Evolutionary conservation across 2,329 filamentous ascomycete species (phyloP), one percentile per base, ranked within the genome.

Genomic region (Fusarium sp.): DNA sequence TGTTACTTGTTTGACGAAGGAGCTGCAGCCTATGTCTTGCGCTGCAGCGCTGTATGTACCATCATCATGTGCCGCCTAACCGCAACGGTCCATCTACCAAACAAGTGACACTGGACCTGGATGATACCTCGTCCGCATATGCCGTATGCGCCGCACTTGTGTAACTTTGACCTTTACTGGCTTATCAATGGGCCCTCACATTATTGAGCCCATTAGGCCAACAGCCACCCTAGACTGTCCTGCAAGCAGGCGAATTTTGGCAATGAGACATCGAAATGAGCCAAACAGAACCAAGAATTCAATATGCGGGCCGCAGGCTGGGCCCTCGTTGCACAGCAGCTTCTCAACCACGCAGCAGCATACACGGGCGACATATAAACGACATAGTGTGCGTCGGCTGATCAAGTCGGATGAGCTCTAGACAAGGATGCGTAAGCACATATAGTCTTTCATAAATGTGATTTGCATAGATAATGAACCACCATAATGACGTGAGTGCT

Each of bases 241-340:
- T 43, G 50, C 46, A 54, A 42, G 47, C 31, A 47, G 50, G 25
- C 35, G 15, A 59, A 45, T 43, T 58, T 29, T 31, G 37, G 23
- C 20, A 33, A 35, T 39, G 54, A 51, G 39, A 43, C 29, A 25
- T 27, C 21, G 43, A 43, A 55, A 40, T 27, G 41, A 17, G 40
- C 53, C 54, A 66, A 49, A 29, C 46, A 40, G 33, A 39, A 14
- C 13, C n/a, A 25, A 17, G 23, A 41, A 11, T 27, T 27, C 23
- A 42, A 58, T 52, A 47, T 39, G 40, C 43, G 40, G 52, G 41
- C 36, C 37, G 65, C 39, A 50, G 58, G 46, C 55, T 56, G 42
- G 21, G 51, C 25, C 33, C 36, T 41, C 33, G 61, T 69, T 69
- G 46, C 61, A 69, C 52, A 37, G 9, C 56, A 66, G 33, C 20